Base-by-base conservation (phyloP, 163 green algal genomes). In the Coccomyxa subellipsoidea region DNA sequence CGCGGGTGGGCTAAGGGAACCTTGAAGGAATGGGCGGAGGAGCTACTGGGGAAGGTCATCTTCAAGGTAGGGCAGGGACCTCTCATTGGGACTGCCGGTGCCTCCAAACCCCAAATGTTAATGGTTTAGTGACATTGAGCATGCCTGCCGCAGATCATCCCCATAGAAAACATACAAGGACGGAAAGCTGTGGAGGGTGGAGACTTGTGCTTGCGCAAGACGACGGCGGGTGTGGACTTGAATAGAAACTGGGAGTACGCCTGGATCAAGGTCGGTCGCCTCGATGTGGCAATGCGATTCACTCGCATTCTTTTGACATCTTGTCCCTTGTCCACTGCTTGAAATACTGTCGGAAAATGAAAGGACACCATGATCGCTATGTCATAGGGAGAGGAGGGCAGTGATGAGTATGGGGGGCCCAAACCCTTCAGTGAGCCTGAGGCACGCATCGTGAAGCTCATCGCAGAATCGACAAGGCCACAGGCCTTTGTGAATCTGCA, bases 171-270 rank as follows among this genome's bases (percentile, higher is more conserved):
- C 32, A 80, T 92, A 36, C 82, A 87, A 35, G 88, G 88, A 27
- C 83, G 91, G 38, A 83, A 88, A 54, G 75, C 76, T 32, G 88
- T 88, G 69, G 91, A 94, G 77, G 76, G 35, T 6, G 90, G 90
- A 32, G 76, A 92, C 34, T 78, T 89, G 27, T 94, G 91, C 82
- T 80, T 88, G 73, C 82, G 91, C 15, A 93, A 89, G 47, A 93
- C 89, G 4, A 76, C 78, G 23, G 81, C 54, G 31, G 86, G 89
- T 12, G 90, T 93, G 32, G 91, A 94, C 78, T 83, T 94, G 0
- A 94, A 94, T 53, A 82, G 91, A 54, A 94, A 94, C 79, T 94
- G 89, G 85, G 83, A 82, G 0, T 90, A 87, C 76, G 87, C 80
- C 5, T 94, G 90, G 85, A 76, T 82, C 32, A 40, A 83, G 59